Conservation (phyloP, 257 asterid species). For the Nemophila menziesii region DNA sequence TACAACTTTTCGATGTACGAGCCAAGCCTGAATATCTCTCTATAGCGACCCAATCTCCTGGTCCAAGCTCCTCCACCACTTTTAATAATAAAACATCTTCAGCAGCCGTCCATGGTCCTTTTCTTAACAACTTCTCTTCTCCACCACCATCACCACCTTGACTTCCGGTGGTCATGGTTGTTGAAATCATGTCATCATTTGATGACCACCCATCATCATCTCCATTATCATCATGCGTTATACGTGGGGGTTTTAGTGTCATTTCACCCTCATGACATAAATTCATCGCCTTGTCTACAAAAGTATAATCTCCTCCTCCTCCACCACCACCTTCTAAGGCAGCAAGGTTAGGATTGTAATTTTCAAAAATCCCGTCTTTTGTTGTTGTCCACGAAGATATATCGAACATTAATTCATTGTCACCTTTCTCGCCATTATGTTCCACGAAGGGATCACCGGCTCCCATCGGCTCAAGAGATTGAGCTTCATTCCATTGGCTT, state of each 20-base stretch:
- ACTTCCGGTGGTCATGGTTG: neutral
- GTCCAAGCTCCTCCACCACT: conserved; percentile 39
- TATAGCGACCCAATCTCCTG: conserved; percentile 31
- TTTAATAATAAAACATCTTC: conserved; percentile 43
- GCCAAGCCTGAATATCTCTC: conserved; percentile 32
- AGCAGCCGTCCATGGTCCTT: conserved; percentile 55
- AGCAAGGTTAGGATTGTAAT: neutral
- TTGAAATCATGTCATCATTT: too few species aligned
- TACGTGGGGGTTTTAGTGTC: too few species aligned
- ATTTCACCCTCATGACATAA: too few species aligned
- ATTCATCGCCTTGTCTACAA: too few species aligned
- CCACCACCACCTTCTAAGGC: neutral
- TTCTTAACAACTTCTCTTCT: conserved; percentile 19
- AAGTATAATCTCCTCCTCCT: neutral
- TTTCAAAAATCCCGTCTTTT: neutral
- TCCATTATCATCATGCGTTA: too few species aligned
- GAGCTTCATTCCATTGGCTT: neutral
- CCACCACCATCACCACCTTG: neutral
- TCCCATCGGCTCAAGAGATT: neutral
- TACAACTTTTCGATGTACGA: conserved; percentile 43
- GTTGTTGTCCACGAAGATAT: neutral
- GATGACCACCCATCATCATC: too few species aligned
- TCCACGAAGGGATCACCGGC: neutral
- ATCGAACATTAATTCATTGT: neutral
- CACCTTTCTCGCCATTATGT: neutral